Base-by-base conservation (phyloP, 768 basidiomycete genomes). In the Rhodotorula kratochvilovae region DNA sequence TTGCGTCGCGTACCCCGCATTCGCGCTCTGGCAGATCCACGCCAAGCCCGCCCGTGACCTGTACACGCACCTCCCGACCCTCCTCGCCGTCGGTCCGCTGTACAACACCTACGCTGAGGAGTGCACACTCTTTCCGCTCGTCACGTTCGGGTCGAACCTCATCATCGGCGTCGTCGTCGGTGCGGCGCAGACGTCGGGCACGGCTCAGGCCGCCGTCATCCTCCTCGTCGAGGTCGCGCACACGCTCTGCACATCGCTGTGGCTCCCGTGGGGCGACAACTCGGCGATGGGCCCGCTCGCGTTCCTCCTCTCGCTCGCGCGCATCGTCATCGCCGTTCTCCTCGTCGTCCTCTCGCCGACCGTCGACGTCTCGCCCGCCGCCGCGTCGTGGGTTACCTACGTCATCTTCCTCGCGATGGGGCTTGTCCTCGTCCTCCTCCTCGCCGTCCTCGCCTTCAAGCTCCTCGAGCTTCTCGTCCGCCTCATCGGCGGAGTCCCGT, bases 211-310 rank as follows among this genome's bases (percentile, higher is more conserved):
- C 7, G 87, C 95, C 74, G 84, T 97, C 64, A 87, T 99, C 73
- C 84, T 98, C 36, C 85, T 96, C 42, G 86, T 92, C 29, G 96
- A 99, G 80, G 89, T 99, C 25, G 84, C 84, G 31, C 88, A 90
- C 55, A 91, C 93, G 11, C 82, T 98, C 68, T 86, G 90, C 36
- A 96, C 94, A 31, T 62, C 63, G 15, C 70, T 72, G 33, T 76
- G 71, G 72, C 63, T 73, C 1, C 66, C 68, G 13, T 66, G 95
- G 95, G 92, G 91, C 42, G 89, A 89, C 63, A 92, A 95, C 2
- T 92, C 95, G 3, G 90, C 92, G 71, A 98, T 98, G 96, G 95
- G 94, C 23, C 84, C 93, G 46, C 88, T 95, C 68, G 92, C 91
- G 79, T 97, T 97, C 83, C 82, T 96, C 77, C 89, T 95, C 54